Evolutionary conservation across 1,284 basidiomycete genomes (phyloP), one percentile per base, ranked within the genome.

Genomic region (Heterobasidion annosum): DNA sequence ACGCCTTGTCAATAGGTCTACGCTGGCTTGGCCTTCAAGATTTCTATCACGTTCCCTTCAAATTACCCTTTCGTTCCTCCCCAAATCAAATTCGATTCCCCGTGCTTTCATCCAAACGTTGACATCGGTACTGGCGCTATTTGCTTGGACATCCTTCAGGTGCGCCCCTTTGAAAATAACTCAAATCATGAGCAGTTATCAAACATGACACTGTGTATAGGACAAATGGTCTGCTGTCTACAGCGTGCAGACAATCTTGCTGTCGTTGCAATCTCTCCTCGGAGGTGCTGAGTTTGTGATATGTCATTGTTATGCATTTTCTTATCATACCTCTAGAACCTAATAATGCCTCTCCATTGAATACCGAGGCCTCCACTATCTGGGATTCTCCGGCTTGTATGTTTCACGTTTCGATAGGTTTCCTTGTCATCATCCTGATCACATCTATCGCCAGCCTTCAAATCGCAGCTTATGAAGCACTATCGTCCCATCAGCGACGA

Each of bases 181-280:
- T 10, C 15, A 45, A 19, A 8, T 45, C 3, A 6, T 45, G 8
- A 15, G 43, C 43, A 25, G 25, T 4, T 25, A 25, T 35, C 47
- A 50, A 13, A 55, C n/a, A 9, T 25, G 19, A 42, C 50, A 8
- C 19, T 16, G 37, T 37, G 46, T 54, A 1, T 59, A 93, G 86
- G 90, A 93, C 68, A 89, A 93, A 65, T 93, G 91, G 91, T 91
- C 88, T 10, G 91, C 91, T 8, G 85, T 93, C 2, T 91, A 93
- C 67, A 91, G 88, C 55, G 91, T 93, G 34, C 88, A 92, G 60
- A 92, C 90, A 0, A 88, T 93, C 47, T 76, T 93, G 12, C 71
- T 93, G n/a, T 93, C 91, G 8, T 68, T 93, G 54, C 91, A 93
- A 63, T 91, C 88, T 8, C 72, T 93, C 33, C 76, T 93, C 48